Evolutionary conservation across 768 basidiomycete species (phyloP), one percentile per base, ranked within the genome.

Genomic region (Mycena sanguinolenta): DNA sequence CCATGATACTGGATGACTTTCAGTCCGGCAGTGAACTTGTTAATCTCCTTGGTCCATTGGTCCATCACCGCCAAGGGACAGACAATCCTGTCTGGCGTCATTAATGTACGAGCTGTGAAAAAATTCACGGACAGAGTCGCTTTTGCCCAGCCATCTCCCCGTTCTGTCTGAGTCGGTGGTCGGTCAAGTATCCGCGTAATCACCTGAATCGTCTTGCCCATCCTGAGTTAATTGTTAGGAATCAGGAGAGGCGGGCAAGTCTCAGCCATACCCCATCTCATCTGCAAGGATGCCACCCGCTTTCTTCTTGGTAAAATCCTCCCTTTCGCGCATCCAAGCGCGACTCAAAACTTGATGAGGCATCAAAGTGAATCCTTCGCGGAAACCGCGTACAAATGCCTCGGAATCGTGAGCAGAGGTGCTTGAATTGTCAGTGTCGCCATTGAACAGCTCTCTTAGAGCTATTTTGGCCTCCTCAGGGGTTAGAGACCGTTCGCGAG

Each of bases 171-270:
- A 23, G 84, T 88, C 7, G 92, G 87, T 3, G 88, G 86, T 0
- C 94, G 92, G 64, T 96, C 95, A 0, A 95, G 89, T 39, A 99
- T 95, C 1, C 95, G 88, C 0, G 92, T 86, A 19, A 98, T 82
- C 0, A 94, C 92, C 75, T 98, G 97, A 27, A 98, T 93, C 0
- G 98, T 99, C 82, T 96, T 95, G 1, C 94, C 94, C 4, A 95
- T 83, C 69, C 92, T 94, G 65, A 53, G n/a, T 27, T 39, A 36
- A 61, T 52, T 16, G 36, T 75, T 46, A 25, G 67, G 60, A 19
- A 34, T 16, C 32, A 4, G 9, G 6, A 32, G 49, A 57, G 7
- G 21, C 34, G 42, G 21, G 9, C 12, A 53, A 50, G 19, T 27
- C 12, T 57, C 74, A 92, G 10, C 32, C 92, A 57, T 74, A 92